phyloP scores from a whole-genome alignment of 768 basidiomycete genomes.

The Cubamyces sp. region DNA sequence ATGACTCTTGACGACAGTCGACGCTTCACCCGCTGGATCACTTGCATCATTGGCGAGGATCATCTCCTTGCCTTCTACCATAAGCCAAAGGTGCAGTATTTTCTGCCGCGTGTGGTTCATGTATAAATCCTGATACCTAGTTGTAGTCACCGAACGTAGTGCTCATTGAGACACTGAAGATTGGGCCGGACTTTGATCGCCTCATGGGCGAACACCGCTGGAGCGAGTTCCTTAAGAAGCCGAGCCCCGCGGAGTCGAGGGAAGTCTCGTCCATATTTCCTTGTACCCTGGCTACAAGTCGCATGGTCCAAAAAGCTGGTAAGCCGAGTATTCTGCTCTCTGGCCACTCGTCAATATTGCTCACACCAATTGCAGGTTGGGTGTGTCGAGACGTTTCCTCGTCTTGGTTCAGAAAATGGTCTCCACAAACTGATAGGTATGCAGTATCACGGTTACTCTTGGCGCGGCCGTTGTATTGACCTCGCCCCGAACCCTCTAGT shows the following conservation, averaged over 20 bases:
- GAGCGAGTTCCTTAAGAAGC: slow-evolving; percentile 41
- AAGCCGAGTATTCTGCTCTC: slow-evolving; percentile 15
- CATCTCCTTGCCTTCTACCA: slow-evolving; percentile 46
- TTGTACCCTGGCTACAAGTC: slow-evolving; percentile 40
- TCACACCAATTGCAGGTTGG: slow-evolving; percentile 41
- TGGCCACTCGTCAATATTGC: not conserved
- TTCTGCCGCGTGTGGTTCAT: no score
- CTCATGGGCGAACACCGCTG: slow-evolving; percentile 51
- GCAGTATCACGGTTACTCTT: not conserved
- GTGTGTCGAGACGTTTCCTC: slow-evolving; percentile 47
- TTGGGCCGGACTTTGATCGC: slow-evolving; percentile 34
- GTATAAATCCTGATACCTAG: no score
- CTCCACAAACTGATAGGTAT: slow-evolving; percentile 13
- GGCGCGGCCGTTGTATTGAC: not conserved
- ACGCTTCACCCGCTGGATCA: slow-evolving; percentile 48
- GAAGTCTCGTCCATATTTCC: slow-evolving; percentile 43
- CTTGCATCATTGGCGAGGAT: slow-evolving; percentile 44
- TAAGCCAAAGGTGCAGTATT: slow-evolving; percentile 43
- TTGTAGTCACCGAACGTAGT: slow-evolving; percentile 48
- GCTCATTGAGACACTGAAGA: slow-evolving; percentile 46
- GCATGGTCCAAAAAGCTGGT: slow-evolving; percentile 50
- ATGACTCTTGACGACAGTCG: slow-evolving; percentile 44
- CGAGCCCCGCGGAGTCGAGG: slow-evolving; percentile 35
- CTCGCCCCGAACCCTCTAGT: slow-evolving; percentile 21
- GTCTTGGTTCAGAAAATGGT: slow-evolving; percentile 41